Percentiles rank a stretch among this genome's conserved stretches.
These are phyloP conservation scores for Thalassiosira oceanica DNA, from an alignment of 352 stramenopile genomes.

Conservation along the genomic window DNA sequence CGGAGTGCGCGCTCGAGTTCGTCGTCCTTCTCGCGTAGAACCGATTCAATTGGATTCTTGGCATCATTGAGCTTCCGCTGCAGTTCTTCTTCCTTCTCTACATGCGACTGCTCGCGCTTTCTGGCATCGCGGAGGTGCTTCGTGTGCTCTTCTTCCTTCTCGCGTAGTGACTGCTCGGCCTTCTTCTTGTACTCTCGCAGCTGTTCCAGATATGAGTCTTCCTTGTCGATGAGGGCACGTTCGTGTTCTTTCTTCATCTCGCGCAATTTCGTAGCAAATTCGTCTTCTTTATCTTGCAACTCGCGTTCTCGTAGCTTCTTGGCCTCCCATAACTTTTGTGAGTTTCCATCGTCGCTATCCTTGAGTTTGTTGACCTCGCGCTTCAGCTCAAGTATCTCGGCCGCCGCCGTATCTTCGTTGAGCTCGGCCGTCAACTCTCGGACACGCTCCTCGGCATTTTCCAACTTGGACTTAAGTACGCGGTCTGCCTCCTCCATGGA, in stretches of 20 bases:
- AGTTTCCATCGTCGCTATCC: constrained; percentile 7
- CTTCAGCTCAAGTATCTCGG: constrained; percentile 30
- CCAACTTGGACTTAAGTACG: background rate
- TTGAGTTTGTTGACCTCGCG: constrained; percentile 23
- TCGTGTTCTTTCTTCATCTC: constrained; percentile 36
- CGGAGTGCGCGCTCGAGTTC: too few relatives aligned
- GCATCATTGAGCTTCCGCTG: constrained; percentile 22
- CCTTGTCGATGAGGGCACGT: constrained; percentile 15
- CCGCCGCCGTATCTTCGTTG: too few relatives aligned
- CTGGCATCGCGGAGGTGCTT: constrained; percentile 22
- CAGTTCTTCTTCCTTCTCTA: constrained; percentile 21
- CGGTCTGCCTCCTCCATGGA: constrained; percentile 17
- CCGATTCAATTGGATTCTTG: constrained; percentile 19
- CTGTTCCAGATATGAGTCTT: constrained; percentile 20
- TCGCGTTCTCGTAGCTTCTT: constrained; percentile 19
- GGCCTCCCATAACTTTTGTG: constrained; percentile 21
- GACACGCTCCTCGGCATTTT: background rate
- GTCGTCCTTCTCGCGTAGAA: constrained; percentile 16
- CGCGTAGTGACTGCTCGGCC: background rate
- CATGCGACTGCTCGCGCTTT: constrained; percentile 19
- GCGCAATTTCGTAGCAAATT: constrained; percentile 13
- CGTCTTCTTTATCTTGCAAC: constrained; percentile 38
- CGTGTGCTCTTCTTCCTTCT: constrained; percentile 29
- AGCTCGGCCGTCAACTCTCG: too few relatives aligned
- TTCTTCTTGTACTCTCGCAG: constrained; percentile 29